Evolutionary conservation across 2,329 filamentous ascomycete genomes (phyloP), one percentile per base, ranked within the genome.

Genomic region (Arthrobotrys sinensis): DNA sequence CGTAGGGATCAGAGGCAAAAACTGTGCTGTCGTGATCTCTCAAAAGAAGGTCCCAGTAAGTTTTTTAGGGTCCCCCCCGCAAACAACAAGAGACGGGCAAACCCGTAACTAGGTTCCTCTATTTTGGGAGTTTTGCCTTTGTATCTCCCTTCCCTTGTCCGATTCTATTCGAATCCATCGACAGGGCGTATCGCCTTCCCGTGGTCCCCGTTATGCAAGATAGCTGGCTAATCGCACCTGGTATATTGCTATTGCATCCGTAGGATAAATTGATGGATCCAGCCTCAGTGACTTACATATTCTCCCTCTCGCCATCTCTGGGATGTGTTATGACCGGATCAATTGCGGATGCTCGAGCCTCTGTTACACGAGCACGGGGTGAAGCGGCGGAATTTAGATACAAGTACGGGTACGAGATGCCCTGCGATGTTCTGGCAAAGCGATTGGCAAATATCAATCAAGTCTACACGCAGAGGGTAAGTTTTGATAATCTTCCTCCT

Each of bases 401-500:
- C 90, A 97, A 97, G 87, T 97, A 90, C 85, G 96, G 96, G 83
- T 99, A 99, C 86, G 96, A 99, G 88, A 99, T 99, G 96, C 96
- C 96, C 78, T 97, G 94, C 85, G 96, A 99, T 86, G 96, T 94
- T 65, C 87, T 99, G 83, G 93, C 96, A 81, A 99, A 99, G 90
- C 90, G 96, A 84, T 88, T 99, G 86, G 96, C 96, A 84, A 99
- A 99, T 86, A 97, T 99, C 87, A 97, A 93, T 86, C 96, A 99
- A 86, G 96, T 99, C 81, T 99, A 98, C 86, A 99, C 96, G 82
- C 96, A 99, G 87, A 89, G 94, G 85, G 96, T 98, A 86, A 85
- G 89, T 84, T 45, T 62, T 36, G 36, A 19, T 38, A 34, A 12
- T 53, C 16, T 53, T 53, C n/a, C n/a, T 53, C 12, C 78, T 24